Evolutionary conservation across 352 stramenopile species (phyloP).

Genomic region (Globisporangium acanthophoron): DNA sequence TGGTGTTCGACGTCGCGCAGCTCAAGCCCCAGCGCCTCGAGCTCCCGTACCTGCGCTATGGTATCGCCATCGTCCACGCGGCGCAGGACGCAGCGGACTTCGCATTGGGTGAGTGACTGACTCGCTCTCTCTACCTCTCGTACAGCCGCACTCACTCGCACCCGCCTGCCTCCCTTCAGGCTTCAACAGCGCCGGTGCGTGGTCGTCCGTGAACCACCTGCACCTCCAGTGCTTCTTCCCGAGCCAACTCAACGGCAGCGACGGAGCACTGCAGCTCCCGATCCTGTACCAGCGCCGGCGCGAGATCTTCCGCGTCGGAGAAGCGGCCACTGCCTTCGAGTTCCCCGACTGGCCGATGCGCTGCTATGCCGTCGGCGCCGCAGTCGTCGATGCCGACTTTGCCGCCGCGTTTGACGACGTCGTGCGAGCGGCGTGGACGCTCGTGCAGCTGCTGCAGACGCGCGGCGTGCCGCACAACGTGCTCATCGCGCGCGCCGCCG

Average conservation of each 20-base stretch:
- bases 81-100: conserved; percentile 31
- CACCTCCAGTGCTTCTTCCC: conserved; percentile 69
- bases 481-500: conserved; percentile 20
- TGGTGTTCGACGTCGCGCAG: conserved; percentile 35
- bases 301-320: conserved; percentile 18
- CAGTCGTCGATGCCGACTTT: neutral
- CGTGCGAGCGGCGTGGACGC: conserved; percentile 25
- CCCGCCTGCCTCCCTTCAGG: conserved; percentile 12
- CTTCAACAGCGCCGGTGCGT: conserved; percentile 71
- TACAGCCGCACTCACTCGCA: neutral
- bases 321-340: conserved; percentile 14
- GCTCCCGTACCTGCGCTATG: conserved; percentile 18
- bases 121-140: neutral
- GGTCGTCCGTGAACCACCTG: conserved; percentile 76
- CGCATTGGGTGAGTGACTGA: conserved; percentile 27
- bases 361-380: conserved; percentile 31
- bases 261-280: conserved; percentile 24
- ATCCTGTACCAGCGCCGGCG: conserved; percentile 29
- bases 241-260: conserved; percentile 8
- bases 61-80: conserved; percentile 16
- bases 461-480: conserved; percentile 47
- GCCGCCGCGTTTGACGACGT: neutral
- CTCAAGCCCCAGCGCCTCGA: conserved; percentile 37
- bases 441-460: conserved; percentile 36
- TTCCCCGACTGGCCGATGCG: conserved; percentile 36